These are phyloP conservation scores for Solanum appendiculatum DNA, from an alignment of 257 asterid species.

Conservation along the genomic window DNA sequence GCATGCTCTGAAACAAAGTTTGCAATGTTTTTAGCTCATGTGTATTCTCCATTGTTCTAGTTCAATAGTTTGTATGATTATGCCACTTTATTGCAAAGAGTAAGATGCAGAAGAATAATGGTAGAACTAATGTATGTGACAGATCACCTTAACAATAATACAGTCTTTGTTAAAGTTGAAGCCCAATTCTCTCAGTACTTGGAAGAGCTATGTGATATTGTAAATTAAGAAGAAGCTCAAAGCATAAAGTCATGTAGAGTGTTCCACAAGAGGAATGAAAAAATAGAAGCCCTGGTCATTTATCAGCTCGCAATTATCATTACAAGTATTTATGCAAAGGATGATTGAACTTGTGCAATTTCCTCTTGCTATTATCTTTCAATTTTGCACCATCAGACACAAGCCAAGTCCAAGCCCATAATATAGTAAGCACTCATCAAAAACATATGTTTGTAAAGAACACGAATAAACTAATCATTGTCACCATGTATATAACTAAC, in stretches of 20 bases:
- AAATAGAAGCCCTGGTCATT: background rate
- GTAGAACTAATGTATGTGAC: background rate
- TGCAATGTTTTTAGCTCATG: background rate
- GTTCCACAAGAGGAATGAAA: background rate
- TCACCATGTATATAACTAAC: background rate
- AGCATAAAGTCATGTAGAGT: background rate
- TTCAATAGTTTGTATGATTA: background rate
- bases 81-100: too few species aligned
- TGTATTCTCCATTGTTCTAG: background rate
- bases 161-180: background rate
- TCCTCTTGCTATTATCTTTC: background rate
- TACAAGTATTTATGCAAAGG: background rate
- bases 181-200: background rate
- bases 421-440: background rate
- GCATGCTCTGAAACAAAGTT: conserved; percentile 14
- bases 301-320: background rate
- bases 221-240: background rate
- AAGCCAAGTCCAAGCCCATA: background rate
- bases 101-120: background rate
- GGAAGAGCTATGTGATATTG: background rate
- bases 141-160: background rate
- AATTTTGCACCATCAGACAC: background rate
- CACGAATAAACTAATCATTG: background rate
- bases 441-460: background rate
- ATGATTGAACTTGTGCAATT: background rate